phyloP scores from a whole-genome alignment of 768 basidiomycete genomes.

The Pholiota molesta region DNA sequence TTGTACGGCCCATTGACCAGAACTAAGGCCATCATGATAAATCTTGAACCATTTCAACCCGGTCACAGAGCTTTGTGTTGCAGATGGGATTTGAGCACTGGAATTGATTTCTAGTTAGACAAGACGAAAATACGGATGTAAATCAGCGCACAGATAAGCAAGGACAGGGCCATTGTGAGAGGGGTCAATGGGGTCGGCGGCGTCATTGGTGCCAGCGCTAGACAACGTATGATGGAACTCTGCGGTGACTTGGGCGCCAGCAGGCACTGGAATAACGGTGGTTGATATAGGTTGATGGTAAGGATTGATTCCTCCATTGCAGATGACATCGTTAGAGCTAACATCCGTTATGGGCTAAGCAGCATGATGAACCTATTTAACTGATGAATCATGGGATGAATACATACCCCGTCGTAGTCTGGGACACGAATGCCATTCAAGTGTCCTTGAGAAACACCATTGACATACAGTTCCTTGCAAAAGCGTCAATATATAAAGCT shows the following conservation, averaged over 20 bases:
- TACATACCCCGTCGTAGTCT: constrained; percentile 45
- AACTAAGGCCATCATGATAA: constrained; percentile 4
- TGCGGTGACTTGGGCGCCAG: constrained; percentile 54
- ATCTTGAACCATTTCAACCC: constrained; percentile 24
- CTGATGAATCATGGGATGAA: not conserved
- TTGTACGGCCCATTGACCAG: too few species aligned
- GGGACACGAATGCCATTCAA: constrained; percentile 43
- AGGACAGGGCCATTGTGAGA: constrained; percentile 57
- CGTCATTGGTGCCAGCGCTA: constrained; percentile 42
- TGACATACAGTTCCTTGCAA: constrained; percentile 49
- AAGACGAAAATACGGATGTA: not conserved
- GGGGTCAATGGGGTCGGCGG: constrained; percentile 50
- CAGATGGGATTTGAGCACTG: constrained; percentile 49
- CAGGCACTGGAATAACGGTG: constrained; percentile 49
- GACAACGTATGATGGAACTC: constrained; percentile 54
- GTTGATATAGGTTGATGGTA: constrained; percentile 50
- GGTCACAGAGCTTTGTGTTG: constrained; percentile 38
- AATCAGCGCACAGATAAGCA: constrained; percentile 47
- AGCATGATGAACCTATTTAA: not conserved
- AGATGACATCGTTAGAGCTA: constrained; percentile 56
- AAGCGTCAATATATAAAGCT: not conserved
- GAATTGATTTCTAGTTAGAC: not conserved
- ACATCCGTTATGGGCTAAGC: constrained; percentile 58
- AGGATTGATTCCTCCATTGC: constrained; percentile 63
- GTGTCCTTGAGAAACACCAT: constrained; percentile 50